Base-by-base conservation (phyloP, 2,329 filamentous ascomycete genomes). In the Madurella mycetomatis region DNA sequence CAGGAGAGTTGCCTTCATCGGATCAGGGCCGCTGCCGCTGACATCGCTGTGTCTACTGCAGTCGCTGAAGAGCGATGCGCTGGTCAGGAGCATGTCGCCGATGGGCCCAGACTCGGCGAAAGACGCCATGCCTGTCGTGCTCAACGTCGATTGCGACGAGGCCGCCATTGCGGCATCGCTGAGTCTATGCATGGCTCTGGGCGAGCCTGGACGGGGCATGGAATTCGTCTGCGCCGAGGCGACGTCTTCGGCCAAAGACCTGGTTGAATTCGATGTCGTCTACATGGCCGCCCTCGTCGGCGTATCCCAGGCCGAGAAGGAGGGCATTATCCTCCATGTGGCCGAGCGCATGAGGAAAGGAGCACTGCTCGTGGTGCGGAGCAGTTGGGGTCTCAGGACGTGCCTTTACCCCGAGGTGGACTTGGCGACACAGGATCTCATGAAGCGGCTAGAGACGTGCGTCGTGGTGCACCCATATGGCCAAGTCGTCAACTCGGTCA, bases 261-360 rank as follows among this genome's bases (percentile, higher is more conserved):
- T 77, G 55, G 53, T 49, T 0, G 53, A 55, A 0, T 75, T 71
- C 43, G 72, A 79, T 47, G 72, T 79, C 0, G 73, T 81, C 0
- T 79, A 75, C 58, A 61, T 81, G 4, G 77, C 77, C 2, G 77
- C 77, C 1, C 63, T 81, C 0, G 78, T 80, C 0, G 77, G 78
- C 0, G 63, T 64, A 11, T 67, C 69, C 1, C 70, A 72, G n/a
- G 37, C 49, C 0, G 65, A 72, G 1, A 81, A 81, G 60, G 64
- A 75, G 34, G 53, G 41, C 0, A 70, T 79, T 18, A 48, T 80
- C 1, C 51, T 58, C 7, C 60, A 60, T 1, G 58, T 79, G 2
- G 70, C 68, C 2, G 52, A 43, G 18, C 68, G 67, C 41, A 73
- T 79, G 73, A 67, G 58, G 34, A 61, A 65, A 0, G 76, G 76